Percentiles rank a stretch among this genome's conserved stretches.
phyloP scores from a whole-genome alignment of 331 rosid species.

The Phaseolus coccineus region DNA sequence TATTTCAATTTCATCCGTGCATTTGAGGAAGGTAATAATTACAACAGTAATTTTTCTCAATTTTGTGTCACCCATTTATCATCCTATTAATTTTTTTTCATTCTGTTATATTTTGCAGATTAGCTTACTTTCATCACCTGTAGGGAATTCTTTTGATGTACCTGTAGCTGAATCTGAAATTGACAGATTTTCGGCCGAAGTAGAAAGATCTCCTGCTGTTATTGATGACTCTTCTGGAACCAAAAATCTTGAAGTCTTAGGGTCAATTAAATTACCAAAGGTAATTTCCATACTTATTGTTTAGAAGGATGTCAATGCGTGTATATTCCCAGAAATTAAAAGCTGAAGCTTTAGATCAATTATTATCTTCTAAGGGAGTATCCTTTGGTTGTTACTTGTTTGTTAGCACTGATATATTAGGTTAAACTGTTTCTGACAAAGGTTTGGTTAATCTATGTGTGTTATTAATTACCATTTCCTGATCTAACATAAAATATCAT shows the following conservation, averaged over 20 bases:
- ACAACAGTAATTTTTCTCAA: slow-evolving; percentile 16
- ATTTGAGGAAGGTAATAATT: slow-evolving; percentile 70
- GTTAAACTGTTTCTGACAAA: slow-evolving; percentile 15
- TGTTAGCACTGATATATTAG: slow-evolving; percentile 13
- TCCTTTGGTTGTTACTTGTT: slow-evolving; percentile 34
- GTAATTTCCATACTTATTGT: slow-evolving; percentile 53
- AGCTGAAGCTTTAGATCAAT: slow-evolving; percentile 33
- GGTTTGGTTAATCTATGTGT: slow-evolving; percentile 27
- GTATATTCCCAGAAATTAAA: slow-evolving; percentile 28
- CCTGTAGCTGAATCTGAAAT: slow-evolving; percentile 62
- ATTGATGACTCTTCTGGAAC: slow-evolving; percentile 50
- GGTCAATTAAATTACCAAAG: slow-evolving; percentile 68
- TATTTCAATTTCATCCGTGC: slow-evolving; percentile 65
- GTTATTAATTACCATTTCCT: slow-evolving; percentile 4
- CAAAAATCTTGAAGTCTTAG: slow-evolving; percentile 59
- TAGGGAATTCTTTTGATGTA: slow-evolving; percentile 70
- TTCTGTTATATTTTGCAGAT: slow-evolving; percentile 62
- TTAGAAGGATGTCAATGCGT: slow-evolving; percentile 29
- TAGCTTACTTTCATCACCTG: slow-evolving; percentile 79
- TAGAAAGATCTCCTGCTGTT: slow-evolving; percentile 51
- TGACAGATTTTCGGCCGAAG: slow-evolving; percentile 56
- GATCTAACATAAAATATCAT: background rate
- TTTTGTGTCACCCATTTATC: slow-evolving; percentile 20
- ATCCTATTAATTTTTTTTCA: slow-evolving; percentile 39
- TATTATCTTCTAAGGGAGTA: slow-evolving; percentile 19